phyloP scores from a whole-genome alignment of 768 basidiomycete species.

The Boletus tomentosulus region DNA sequence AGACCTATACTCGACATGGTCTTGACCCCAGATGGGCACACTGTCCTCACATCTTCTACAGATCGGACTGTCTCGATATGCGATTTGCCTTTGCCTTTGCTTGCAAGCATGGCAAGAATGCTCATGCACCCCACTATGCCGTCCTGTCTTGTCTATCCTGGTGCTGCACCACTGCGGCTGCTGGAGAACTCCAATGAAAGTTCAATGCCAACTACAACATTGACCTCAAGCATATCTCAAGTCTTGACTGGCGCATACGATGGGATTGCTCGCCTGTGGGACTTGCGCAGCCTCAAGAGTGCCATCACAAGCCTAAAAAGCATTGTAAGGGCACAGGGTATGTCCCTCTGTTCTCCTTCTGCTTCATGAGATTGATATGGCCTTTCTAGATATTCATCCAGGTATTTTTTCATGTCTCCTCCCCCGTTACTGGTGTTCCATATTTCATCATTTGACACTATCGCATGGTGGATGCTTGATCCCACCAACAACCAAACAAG shows the following conservation, averaged over 20 bases:
- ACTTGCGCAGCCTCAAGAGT: slow-evolving; percentile 62
- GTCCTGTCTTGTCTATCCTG: slow-evolving; percentile 47
- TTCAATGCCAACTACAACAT: neutral
- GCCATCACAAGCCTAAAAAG: slow-evolving; percentile 62
- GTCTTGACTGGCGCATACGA: slow-evolving; percentile 75
- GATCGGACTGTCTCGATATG: slow-evolving; percentile 72
- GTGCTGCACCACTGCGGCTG: neutral
- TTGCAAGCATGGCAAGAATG: slow-evolving; percentile 36
- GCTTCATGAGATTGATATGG: too few species aligned
- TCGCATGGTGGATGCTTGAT: too few species aligned
- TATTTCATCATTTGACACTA: too few species aligned
- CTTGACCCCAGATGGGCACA: slow-evolving; percentile 39
- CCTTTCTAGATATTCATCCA: too few species aligned
- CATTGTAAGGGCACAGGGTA: too few species aligned
- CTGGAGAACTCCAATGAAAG: neutral
- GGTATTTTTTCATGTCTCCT: too few species aligned
- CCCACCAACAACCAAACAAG: too few species aligned
- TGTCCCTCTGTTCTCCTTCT: too few species aligned
- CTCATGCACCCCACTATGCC: slow-evolving; percentile 65
- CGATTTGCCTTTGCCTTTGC: slow-evolving; percentile 55
- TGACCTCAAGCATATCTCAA: slow-evolving; percentile 35
- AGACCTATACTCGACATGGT: slow-evolving; percentile 72
- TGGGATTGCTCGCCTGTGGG: slow-evolving; percentile 75
- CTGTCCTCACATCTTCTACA: slow-evolving; percentile 59
- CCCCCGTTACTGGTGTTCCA: too few species aligned